These are phyloP conservation scores for Coemansia pectinata DNA, from an alignment of 192 early-diverging fungal species.

Conservation along the genomic window DNA sequence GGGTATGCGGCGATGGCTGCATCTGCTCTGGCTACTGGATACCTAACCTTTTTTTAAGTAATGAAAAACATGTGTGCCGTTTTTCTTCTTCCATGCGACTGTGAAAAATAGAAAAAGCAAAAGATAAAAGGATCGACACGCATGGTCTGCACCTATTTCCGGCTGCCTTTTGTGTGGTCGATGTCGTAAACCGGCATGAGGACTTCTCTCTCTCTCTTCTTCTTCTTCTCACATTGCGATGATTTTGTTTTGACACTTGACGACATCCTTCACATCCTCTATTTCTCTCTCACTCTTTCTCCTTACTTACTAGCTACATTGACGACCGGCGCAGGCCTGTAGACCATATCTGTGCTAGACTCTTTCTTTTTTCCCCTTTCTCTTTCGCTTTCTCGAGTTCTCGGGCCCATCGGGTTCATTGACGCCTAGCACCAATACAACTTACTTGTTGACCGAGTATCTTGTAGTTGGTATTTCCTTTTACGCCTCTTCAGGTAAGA, in stretches of 20 bases:
- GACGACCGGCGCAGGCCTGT: background rate
- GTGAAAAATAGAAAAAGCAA: background rate
- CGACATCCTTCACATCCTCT: background rate
- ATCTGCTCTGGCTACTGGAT: conserved; percentile 59
- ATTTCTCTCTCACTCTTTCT: background rate
- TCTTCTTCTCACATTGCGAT: background rate
- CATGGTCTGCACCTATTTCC: background rate
- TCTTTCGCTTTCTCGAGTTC: background rate
- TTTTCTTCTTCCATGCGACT: background rate
- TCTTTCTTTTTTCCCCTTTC: background rate
- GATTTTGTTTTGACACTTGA: background rate
- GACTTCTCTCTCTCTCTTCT: background rate
- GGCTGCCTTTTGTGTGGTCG: background rate
- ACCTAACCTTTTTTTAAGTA: conserved; percentile 58
- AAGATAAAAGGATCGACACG: background rate
- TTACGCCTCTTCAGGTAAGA: background rate
- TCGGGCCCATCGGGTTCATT: background rate
- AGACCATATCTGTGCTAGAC: background rate
- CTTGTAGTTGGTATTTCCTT: background rate
- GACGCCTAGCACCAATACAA: background rate
- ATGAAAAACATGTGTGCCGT: background rate
- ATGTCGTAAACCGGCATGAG: background rate
- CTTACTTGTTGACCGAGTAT: conserved; percentile 6
- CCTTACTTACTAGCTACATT: background rate
- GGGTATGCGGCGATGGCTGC: conserved; percentile 76